A percentile compares a stretch with the other conserved stretches of the same genome.
Conservation (phyloP, 495 filamentous ascomycete species). For the Daldinia concentrica region DNA sequence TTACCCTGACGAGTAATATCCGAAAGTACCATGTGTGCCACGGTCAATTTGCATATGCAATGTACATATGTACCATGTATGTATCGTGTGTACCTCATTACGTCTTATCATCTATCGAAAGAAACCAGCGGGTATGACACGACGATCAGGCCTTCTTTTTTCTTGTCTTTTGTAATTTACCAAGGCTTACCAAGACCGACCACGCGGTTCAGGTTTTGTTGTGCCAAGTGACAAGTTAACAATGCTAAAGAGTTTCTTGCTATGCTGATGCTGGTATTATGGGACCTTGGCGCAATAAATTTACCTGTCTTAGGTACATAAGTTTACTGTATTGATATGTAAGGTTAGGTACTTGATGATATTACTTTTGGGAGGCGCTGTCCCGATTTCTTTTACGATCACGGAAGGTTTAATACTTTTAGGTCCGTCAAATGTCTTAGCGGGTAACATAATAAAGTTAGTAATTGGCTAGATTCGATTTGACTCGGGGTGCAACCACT, state of each 20-base stretch:
- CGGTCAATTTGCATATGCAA: conserved; percentile 18
- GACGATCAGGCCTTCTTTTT: conserved; percentile 26
- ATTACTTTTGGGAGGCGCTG: too few relatives aligned
- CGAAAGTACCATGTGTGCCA: conserved; percentile 16
- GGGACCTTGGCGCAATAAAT: too few relatives aligned
- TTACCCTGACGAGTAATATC: conserved; percentile 35
- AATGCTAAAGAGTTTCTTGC: not conserved
- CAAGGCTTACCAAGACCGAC: conserved; percentile 37
- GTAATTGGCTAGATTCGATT: conserved; percentile 1
- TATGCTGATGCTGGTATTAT: not conserved
- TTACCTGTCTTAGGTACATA: too few relatives aligned
- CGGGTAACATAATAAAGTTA: not conserved
- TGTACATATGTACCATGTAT: conserved; percentile 2
- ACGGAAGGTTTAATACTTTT: conserved; percentile 1
- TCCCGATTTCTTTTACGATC: not conserved
- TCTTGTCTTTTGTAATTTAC: conserved; percentile 24
- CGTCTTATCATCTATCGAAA: not conserved
- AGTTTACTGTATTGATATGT: too few relatives aligned
- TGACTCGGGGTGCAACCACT: conserved; percentile 1
- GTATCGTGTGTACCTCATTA: not conserved
- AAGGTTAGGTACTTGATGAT: too few relatives aligned
- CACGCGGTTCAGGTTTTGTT: conserved; percentile 32
- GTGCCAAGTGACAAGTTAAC: conserved; percentile 27
- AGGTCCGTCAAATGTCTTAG: not conserved
- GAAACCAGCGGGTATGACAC: conserved; percentile 24